Evolutionary conservation across 768 basidiomycete species (phyloP), one percentile per base, ranked within the genome.

Genomic region (Amanita thiersii): DNA sequence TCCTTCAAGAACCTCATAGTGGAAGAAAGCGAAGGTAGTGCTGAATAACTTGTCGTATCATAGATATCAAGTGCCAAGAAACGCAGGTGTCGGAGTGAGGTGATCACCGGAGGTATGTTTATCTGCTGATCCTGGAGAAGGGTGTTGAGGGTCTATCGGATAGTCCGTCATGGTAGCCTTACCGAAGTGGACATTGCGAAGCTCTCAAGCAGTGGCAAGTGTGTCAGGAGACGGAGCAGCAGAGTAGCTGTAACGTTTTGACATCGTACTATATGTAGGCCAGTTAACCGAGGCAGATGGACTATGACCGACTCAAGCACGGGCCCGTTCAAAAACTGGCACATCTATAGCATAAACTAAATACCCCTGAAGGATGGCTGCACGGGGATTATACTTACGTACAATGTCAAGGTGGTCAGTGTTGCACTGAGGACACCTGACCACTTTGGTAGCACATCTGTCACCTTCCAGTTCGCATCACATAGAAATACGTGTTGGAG

Each of bases 161-260:
- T n/a, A n/a, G n/a, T n/a, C n/a, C n/a, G n/a, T n/a, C n/a, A 31
- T 20, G 37, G 31, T 18, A 8, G 8, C 57, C 77, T 45, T 43
- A 85, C 82, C 44, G 70, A 69, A 32, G 71, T 67, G 11, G 78
- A 77, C 20, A 86, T 62, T 1, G 81, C 77, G 0, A 87, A 62
- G 43, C 68, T 77, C 48, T 75, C 72, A 8, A 87, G 65, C 4
- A 62, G 52, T 0, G 81, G 81, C 0, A 73, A 76, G 36, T 74
- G 61, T 0, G 53, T 47, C 8, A 72, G 56, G 15, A 70, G 57
- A 11, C 58, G 60, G 23, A 86, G 62, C 5, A 83, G 59, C 24
- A 56, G 50, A 6, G 54, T 41, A 48, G 86, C 79, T 32, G 76
- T 68, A 24, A 81, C 54, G 44, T 74, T 73, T 4, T 69, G 56